Base-by-base conservation (phyloP, 140 eudicot genomes). In the Oenanthe javanica region DNA sequence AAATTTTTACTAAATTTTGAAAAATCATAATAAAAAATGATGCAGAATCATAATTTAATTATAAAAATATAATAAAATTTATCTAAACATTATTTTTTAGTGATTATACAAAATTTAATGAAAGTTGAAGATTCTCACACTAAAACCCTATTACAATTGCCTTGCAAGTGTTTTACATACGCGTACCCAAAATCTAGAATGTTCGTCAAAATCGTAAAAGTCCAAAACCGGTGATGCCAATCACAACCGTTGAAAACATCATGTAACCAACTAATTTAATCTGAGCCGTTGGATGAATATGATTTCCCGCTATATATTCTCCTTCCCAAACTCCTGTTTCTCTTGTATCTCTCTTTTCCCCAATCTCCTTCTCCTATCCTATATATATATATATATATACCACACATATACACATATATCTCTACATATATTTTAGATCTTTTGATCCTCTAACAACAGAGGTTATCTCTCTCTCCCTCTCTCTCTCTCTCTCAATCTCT, bases 251-350 rank as follows among this genome's bases (percentile, higher is more conserved):
- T 67, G 48, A 40, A 54, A 52, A 23, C 51, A 61, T 77, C 75
- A 4, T 23, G 8, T 4, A 59, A 81, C 84, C 79, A 73, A 45
- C 50, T 19, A 7, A 57, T 15, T 66, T 36, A 80, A 19, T 82
- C 25, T 15, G 38, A 78, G 69, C 90, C 88, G 88, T 88, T 67
- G 63, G 88, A 86, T 86, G 84, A 31, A 4, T 48, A 15, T 47
- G 4, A 1, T 31, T 16, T 27, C 38, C 38, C 69, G 25, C 81
- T 31, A 80, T 82, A 86, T 86, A 86, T 84, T 73, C 42, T 74
- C 76, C n/a, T 43, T 16, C 1, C 38, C 13, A 6, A 48, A 81
- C 5, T 77, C 74, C 43, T 47, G 75, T 27, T 15, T 13, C 18
- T 15, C 78, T 77, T 40, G 7, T 10, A 21, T 12, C 27, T 7